phyloP scores from a whole-genome alignment of 2,329 filamentous ascomycete species.

The Stachybotrys echinatus region DNA sequence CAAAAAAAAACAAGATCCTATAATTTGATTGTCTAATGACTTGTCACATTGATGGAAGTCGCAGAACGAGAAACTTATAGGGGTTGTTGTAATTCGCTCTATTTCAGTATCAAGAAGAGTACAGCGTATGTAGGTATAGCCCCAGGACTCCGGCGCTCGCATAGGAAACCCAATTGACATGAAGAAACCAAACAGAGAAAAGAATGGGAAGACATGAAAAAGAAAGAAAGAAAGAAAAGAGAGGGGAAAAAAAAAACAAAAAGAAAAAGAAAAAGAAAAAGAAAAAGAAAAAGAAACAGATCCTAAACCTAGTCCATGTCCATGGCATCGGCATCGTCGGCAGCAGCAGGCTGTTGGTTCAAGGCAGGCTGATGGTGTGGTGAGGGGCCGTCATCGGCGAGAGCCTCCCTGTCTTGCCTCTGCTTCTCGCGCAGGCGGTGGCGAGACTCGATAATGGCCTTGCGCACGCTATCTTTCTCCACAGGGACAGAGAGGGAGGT shows the following conservation, averaged over 20 bases:
- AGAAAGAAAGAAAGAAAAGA: too few relatives aligned
- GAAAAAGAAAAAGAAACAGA: background rate
- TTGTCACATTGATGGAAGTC: too few relatives aligned
- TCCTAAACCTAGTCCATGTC: constrained; percentile 48
- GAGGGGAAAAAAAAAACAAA: too few relatives aligned
- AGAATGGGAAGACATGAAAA: too few relatives aligned
- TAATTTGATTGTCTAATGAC: too few relatives aligned
- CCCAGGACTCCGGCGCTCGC: background rate
- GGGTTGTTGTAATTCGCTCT: too few relatives aligned
- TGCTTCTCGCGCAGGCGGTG: constrained; percentile 59
- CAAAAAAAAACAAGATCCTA: too few relatives aligned
- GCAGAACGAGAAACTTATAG: too few relatives aligned
- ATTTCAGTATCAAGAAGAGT: too few relatives aligned
- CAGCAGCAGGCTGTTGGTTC: constrained; percentile 7
- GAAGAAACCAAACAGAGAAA: too few relatives aligned
- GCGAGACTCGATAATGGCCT: constrained; percentile 76
- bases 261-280: background rate
- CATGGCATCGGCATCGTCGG: constrained; percentile 58
- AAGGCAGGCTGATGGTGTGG: background rate
- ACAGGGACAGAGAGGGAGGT: constrained; percentile 69
- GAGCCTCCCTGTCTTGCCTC: constrained; percentile 30
- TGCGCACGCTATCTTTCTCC: constrained; percentile 72
- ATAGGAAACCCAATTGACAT: too few relatives aligned
- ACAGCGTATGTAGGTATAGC: too few relatives aligned
- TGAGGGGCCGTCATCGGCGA: background rate